Conservation (phyloP, 129 eudicot species). For the Saussurea involucrata region DNA sequence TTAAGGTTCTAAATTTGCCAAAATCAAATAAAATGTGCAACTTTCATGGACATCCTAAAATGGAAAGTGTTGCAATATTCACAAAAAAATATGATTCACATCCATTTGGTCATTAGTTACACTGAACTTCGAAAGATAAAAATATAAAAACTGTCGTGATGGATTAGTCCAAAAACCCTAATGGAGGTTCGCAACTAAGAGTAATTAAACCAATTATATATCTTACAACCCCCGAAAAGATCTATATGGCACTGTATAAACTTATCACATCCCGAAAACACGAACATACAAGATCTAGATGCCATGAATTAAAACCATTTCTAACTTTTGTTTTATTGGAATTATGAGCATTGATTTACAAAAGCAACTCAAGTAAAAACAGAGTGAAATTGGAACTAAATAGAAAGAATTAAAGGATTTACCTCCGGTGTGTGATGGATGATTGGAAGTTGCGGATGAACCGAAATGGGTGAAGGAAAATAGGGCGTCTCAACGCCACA, state of each 20-base stretch:
- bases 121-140: background rate
- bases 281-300: background rate
- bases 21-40: background rate
- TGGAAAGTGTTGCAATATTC: background rate
- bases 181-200: background rate
- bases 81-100: background rate
- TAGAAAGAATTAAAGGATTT: background rate
- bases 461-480: slow-evolving; percentile 3
- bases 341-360: background rate
- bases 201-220: background rate
- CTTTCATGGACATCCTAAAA: background rate
- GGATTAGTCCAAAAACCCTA: background rate
- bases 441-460: slow-evolving; percentile 20
- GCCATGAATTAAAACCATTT: background rate
- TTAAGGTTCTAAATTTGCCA: background rate
- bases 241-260: background rate
- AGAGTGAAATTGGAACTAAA: background rate
- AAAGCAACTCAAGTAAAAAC: background rate
- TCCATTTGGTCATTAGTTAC: background rate
- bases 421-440: slow-evolving; percentile 20
- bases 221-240: background rate
- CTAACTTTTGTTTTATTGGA: background rate
- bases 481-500: slow-evolving; percentile 32
- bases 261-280: background rate
- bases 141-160: background rate